Base-by-base conservation (phyloP, 129 eudicot species). In the Tagetes patula region DNA sequence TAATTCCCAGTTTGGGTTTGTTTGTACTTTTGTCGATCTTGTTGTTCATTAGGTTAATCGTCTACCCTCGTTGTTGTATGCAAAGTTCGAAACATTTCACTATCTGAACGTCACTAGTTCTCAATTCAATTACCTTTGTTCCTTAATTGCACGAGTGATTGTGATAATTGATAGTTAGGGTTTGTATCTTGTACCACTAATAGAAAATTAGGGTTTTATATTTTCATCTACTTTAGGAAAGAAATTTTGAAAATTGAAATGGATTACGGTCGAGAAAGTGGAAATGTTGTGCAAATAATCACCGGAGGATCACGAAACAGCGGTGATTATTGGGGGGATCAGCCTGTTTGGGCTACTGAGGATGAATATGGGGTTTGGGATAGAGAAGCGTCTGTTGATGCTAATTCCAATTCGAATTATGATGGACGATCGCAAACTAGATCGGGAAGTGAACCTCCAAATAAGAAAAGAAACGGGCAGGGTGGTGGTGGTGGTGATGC, bases 261-360 rank as follows among this genome's bases (percentile, higher is more conserved):
- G 89, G 84, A 85, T 82, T 85, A 79, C 11, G 82, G 89, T 63
- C 68, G 82, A 49, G 86, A 85, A 66, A 81, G 73, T 67, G 94
- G 89, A 20, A 91, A 91, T 77, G 95, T 86, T 70, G 92, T 85
- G 11, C 97, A 84, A 71, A 79, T 85, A 60, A 77, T 86, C 20
- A 70, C 85, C 6, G 88, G 87, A 8, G 85, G 78, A 50, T 50
- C 83, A 2, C 73, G 83, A 49, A 84, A 81, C 70, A 79, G 80
- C 12, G 85, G 58, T 48, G 95, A 82, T 45, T 86, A 81, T 75
- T 91, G 90, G 95, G 92, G 84, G 38, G 97, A 91, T 66, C 95
- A 91, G 61, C 82, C 88, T 0, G 83, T 87, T 49, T 90, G 96
- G 96, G 96, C 98, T 1, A 90, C 96, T 1, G 96, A 93, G 75